A percentile compares a stretch with the other conserved stretches of the same genome.
These are phyloP conservation scores for Lachnellula subtilissima DNA, from an alignment of 2,329 filamentous ascomycete genomes.

Conservation along the genomic window DNA sequence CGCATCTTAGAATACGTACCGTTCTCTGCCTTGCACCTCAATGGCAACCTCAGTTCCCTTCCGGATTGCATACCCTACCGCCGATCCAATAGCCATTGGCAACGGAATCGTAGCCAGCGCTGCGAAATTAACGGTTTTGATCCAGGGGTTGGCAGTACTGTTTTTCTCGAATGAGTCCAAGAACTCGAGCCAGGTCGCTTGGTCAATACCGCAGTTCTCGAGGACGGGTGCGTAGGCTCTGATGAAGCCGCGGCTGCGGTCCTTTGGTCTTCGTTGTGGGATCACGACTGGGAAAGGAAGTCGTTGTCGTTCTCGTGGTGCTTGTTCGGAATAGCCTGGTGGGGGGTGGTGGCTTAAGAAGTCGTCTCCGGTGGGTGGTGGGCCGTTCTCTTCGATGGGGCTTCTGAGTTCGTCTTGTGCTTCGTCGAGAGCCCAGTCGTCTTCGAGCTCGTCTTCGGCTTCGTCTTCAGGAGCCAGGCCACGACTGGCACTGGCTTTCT, in stretches of 20 bases:
- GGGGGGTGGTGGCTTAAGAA: conserved; percentile 6
- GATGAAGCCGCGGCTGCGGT: conserved; percentile 44
- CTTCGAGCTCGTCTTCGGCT: not conserved
- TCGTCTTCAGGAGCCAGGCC: not conserved
- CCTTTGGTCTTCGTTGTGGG: conserved; percentile 45
- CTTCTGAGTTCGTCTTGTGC: conserved; percentile 6
- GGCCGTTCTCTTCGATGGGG: not conserved
- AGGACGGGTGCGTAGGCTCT: conserved; percentile 47
- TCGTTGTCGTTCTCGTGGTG: not conserved
- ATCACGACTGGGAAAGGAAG: conserved; percentile 39
- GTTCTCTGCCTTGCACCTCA: not conserved
- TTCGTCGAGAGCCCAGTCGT: conserved; percentile 9
- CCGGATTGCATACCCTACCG: not conserved
- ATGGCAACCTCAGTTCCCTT: not conserved
- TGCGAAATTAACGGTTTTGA: conserved; percentile 38
- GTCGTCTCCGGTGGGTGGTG: not conserved
- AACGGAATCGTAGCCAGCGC: conserved; percentile 2
- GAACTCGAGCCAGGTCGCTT: conserved; percentile 44
- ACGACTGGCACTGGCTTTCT: not conserved
- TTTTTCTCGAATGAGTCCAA: conserved; percentile 42
- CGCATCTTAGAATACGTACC: not conserved
- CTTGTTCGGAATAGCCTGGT: not conserved
- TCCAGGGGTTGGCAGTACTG: conserved; percentile 34
- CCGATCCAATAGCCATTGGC: not conserved
- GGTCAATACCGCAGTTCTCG: conserved; percentile 39